phyloP scores from a whole-genome alignment of 257 asterid genomes.

The Rubia yunnanensis region DNA sequence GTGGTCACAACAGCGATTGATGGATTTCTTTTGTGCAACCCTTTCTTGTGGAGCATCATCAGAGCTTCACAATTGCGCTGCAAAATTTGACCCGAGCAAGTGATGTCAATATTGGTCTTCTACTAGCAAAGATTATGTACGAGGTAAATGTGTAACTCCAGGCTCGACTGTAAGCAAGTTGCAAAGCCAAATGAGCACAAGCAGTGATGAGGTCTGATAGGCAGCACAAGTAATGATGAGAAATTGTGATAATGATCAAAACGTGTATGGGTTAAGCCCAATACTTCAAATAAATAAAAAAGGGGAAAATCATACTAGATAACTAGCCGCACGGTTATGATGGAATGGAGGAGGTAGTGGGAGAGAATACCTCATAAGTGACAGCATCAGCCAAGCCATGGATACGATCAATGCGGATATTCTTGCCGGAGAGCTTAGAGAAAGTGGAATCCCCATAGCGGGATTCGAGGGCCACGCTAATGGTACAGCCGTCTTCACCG shows the following conservation, averaged over 20 bases:
- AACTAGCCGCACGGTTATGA: too few relatives aligned
- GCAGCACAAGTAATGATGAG: background rate
- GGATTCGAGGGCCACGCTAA: constrained; percentile 85
- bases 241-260: background rate
- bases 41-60: constrained; percentile 96
- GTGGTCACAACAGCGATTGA: constrained; percentile 71
- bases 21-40: constrained; percentile 74
- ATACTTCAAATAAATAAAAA: too few relatives aligned
- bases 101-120: background rate
- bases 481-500: constrained; percentile 93
- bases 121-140: background rate
- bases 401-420: constrained; percentile 86
- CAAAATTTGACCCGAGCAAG: constrained; percentile 15
- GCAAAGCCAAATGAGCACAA: background rate
- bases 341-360: too few relatives aligned
- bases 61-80: constrained; percentile 99
- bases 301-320: too few relatives aligned
- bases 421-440: constrained; percentile 83
- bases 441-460: constrained; percentile 90
- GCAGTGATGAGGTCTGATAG: background rate
- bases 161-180: background rate
- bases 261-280: too few relatives aligned
- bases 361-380: constrained; percentile 72
- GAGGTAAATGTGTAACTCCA: background rate
- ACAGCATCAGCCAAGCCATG: constrained; percentile 90